A percentile compares a stretch with the other conserved stretches of the same genome.
Evolutionary conservation across 768 basidiomycete species (phyloP).

Genomic region (Naematelia encephala): DNA sequence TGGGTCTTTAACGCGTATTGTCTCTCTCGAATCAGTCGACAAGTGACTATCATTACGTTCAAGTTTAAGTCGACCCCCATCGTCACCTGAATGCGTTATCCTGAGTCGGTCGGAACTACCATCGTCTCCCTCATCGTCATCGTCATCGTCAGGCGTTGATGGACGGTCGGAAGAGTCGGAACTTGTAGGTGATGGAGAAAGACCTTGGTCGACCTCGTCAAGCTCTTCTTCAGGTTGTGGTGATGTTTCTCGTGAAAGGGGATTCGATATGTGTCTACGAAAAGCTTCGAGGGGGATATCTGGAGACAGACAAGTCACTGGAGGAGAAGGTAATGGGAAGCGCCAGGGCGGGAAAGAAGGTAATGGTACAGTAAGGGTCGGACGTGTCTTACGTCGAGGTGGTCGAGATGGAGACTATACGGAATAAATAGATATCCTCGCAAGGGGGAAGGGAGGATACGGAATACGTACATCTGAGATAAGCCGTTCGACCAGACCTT

Average conservation of each 20-base stretch:
- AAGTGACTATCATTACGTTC: neutral
- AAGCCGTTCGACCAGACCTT: slow-evolving; percentile 2
- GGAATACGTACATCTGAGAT: slow-evolving; percentile 4
- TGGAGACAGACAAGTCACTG: slow-evolving; percentile 28
- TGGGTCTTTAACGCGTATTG: slow-evolving; percentile 4
- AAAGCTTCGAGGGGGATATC: slow-evolving; percentile 32
- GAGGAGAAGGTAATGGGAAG: slow-evolving; percentile 38
- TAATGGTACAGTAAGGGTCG: slow-evolving; percentile 11
- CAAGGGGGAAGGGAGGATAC: too few species aligned
- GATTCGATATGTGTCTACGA: slow-evolving; percentile 27
- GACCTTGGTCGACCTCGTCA: slow-evolving; percentile 4
- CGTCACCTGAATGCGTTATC: too few species aligned
- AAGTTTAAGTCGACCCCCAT: slow-evolving; percentile 6
- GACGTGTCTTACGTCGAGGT: slow-evolving; percentile 9
- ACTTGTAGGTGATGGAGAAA: neutral
- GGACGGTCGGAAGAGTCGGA: neutral
- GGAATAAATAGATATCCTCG: too few species aligned
- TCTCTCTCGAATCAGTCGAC: slow-evolving; percentile 20
- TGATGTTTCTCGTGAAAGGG: neutral
- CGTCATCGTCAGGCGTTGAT: neutral
- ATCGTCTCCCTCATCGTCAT: neutral
- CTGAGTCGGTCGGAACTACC: neutral
- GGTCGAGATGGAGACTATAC: slow-evolving; percentile 15
- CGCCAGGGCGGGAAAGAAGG: slow-evolving; percentile 26
- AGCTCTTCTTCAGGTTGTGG: slow-evolving; percentile 4